phyloP scores from a whole-genome alignment of 345 rosid species.

The Aethionema arabicum region DNA sequence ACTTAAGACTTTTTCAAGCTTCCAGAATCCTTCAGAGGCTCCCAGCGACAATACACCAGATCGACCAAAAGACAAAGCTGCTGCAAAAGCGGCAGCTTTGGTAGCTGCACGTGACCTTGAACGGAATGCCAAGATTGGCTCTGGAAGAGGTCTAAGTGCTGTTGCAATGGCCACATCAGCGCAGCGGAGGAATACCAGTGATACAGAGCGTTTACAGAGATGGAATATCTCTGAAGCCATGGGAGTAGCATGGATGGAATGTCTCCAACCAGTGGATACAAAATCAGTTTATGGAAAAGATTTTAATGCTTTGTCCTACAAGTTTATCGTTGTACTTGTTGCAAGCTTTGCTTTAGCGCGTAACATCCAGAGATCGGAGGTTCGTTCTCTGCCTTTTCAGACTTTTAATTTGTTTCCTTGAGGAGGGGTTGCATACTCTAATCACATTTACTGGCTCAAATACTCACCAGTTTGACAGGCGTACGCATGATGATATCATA shows the following conservation, averaged over 20 bases:
- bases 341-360: constrained; percentile 99
- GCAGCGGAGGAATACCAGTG: constrained; percentile 77
- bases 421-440: background rate
- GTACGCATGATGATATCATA: constrained; percentile 61
- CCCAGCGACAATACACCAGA: constrained; percentile 55
- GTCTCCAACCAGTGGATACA: constrained; percentile 88
- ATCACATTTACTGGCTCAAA: constrained; percentile 22
- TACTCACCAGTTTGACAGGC: constrained; percentile 74
- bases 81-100: constrained; percentile 96
- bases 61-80: constrained; percentile 85
- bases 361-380: constrained; percentile 96
- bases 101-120: constrained; percentile 99
- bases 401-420: constrained; percentile 7
- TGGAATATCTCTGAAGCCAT: constrained; percentile 96
- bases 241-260: constrained; percentile 98
- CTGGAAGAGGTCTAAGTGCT: constrained; percentile 98
- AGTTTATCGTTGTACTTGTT: constrained; percentile 89
- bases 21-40: constrained; percentile 72
- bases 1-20: constrained; percentile 84
- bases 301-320: constrained; percentile 89
- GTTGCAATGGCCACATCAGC: constrained; percentile 99
- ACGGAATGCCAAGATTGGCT: constrained; percentile 93
- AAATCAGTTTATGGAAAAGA: constrained; percentile 94
- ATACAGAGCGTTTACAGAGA: constrained; percentile 81
- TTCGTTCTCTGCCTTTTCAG: constrained; percentile 37